Conservation (phyloP, 1,284 basidiomycete genomes). For the Boletus mariae region DNA sequence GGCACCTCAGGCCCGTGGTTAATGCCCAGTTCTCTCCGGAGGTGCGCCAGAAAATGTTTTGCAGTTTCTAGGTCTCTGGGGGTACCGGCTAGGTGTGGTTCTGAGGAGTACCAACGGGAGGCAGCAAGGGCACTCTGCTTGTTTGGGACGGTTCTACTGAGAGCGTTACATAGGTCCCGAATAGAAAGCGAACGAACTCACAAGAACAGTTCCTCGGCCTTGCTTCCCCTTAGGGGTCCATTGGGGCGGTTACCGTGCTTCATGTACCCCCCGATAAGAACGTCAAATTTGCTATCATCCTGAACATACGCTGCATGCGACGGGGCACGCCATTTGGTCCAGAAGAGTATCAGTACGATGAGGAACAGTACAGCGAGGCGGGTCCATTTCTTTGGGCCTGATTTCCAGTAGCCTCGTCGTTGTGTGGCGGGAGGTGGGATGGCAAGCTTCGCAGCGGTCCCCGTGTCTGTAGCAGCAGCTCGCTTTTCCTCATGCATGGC, state of each 20-base stretch:
- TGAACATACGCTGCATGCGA: slow-evolving; percentile 1
- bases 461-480: background rate
- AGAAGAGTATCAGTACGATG: slow-evolving; percentile 13
- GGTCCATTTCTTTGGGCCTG: slow-evolving; percentile 14
- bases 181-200: slow-evolving; percentile 10
- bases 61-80: slow-evolving; percentile 49
- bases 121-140: slow-evolving; percentile 43
- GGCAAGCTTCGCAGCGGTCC: background rate
- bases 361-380: slow-evolving; percentile 13
- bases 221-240: slow-evolving; percentile 19
- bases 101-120: slow-evolving; percentile 45
- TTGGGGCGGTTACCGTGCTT: slow-evolving; percentile 12
- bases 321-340: slow-evolving; percentile 3
- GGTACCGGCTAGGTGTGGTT: slow-evolving; percentile 54
- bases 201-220: slow-evolving; percentile 32
- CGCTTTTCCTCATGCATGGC: slow-evolving; percentile 19
- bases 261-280: slow-evolving; percentile 21
- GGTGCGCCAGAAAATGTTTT: slow-evolving; percentile 44
- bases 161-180: background rate
- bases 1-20: slow-evolving; percentile 34
- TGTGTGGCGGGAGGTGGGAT: slow-evolving; percentile 20
- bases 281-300: slow-evolving; percentile 12
- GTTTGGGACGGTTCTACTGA: slow-evolving; percentile 45
- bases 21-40: slow-evolving; percentile 47
- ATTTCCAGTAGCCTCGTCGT: slow-evolving; percentile 2